Percentiles rank a stretch among this genome's conserved stretches.
Conservation (phyloP, 129 eudicot genomes). For the Artemisia argyi region DNA sequence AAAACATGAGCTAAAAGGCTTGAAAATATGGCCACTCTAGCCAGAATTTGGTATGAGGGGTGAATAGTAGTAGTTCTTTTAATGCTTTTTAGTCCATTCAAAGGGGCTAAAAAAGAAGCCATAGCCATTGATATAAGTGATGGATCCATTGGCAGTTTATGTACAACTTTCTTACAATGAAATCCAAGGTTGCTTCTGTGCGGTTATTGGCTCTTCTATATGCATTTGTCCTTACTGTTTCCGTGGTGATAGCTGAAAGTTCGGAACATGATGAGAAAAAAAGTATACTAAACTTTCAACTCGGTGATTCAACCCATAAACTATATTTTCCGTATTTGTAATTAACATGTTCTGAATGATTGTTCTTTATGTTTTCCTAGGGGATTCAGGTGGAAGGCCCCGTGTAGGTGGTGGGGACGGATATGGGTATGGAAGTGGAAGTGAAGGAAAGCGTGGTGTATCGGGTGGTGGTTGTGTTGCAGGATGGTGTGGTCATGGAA, state of each 20-base stretch:
- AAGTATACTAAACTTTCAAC: constrained; percentile 7
- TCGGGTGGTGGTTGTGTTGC: constrained; percentile 31
- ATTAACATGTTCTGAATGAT: constrained; percentile 18
- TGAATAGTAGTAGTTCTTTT: constrained; percentile 15
- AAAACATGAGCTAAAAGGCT: constrained; percentile 24
- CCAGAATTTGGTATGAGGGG: constrained; percentile 23
- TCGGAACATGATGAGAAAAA: constrained; percentile 21
- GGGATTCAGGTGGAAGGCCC: constrained; percentile 14
- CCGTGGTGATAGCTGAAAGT: constrained; percentile 9
- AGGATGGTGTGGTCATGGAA: constrained; percentile 42
- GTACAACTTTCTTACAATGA: constrained; percentile 22
- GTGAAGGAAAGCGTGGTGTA: constrained; percentile 33
- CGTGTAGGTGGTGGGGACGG: constrained; percentile 20
- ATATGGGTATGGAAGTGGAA: constrained; percentile 29
- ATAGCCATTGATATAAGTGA: constrained; percentile 1
- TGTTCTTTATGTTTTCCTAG: constrained; percentile 25
- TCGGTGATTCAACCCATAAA: no score
- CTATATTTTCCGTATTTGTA: no score
- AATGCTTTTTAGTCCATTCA: constrained; percentile 23
- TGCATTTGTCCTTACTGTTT: constrained; percentile 24
- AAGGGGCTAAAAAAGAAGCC: neutral
- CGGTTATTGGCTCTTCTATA: constrained; percentile 16
- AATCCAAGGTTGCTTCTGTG: constrained; percentile 21
- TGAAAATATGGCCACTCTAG: constrained; percentile 22
- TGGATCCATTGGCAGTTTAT: neutral